Percentiles rank a stretch among this genome's conserved stretches.
Conservation (phyloP, 2,329 filamentous ascomycete genomes). For the Penicillium aurantiogriseum region DNA sequence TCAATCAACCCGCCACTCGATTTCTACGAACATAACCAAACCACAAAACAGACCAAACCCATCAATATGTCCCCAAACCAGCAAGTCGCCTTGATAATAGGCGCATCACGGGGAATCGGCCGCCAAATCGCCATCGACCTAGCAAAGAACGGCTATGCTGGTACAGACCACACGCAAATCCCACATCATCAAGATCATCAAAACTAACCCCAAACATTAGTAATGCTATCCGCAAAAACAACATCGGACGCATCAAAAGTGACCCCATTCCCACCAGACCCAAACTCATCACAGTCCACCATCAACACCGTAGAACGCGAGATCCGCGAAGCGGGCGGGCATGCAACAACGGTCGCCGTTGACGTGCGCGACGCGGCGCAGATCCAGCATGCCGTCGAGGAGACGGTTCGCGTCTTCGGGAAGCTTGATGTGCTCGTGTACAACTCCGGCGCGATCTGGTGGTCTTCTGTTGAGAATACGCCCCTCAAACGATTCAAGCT, state of each 20-base stretch:
- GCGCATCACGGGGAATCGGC: conserved; percentile 77
- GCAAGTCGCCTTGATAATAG: conserved; percentile 67
- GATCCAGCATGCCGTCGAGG: conserved; percentile 59
- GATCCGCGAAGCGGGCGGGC: conserved; percentile 63
- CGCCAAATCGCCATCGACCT: conserved; percentile 77
- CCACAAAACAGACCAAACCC: neutral
- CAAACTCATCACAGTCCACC: conserved; percentile 71
- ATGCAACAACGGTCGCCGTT: conserved; percentile 64
- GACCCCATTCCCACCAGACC: conserved; percentile 68
- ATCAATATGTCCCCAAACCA: conserved; percentile 15
- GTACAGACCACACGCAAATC: conserved; percentile 45
- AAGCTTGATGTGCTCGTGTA: conserved; percentile 74
- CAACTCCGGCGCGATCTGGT: conserved; percentile 84
- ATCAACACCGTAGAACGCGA: conserved; percentile 78
- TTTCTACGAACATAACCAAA: neutral
- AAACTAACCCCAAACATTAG: conserved; percentile 42
- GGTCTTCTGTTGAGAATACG: conserved; percentile 71
- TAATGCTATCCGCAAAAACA: conserved; percentile 75
- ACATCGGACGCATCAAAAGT: conserved; percentile 61
- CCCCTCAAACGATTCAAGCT: conserved; percentile 73
- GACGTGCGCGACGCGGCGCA: conserved; percentile 67
- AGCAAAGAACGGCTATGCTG: conserved; percentile 66
- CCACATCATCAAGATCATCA: neutral
- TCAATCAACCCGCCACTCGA: neutral
- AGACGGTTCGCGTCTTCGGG: conserved; percentile 59